Evolutionary conservation across 2,329 filamentous ascomycete genomes (phyloP).

Genomic region (Colletotrichum limetticola): DNA sequence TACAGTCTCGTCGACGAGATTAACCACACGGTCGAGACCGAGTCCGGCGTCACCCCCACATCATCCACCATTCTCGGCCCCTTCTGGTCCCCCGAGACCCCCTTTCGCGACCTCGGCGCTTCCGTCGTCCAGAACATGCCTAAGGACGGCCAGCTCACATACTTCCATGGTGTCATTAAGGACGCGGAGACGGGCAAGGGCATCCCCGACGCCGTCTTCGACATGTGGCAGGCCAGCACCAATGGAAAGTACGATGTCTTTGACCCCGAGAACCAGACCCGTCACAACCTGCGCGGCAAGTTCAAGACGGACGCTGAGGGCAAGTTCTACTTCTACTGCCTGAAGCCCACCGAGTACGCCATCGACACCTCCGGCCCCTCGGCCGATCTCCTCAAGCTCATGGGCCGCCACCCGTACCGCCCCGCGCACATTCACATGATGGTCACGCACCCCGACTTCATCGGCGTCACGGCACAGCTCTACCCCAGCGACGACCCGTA

Average conservation of each 20-base stretch:
- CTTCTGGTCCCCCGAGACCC: slow-evolving; percentile 37
- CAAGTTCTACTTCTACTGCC: slow-evolving; percentile 71
- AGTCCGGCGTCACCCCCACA: slow-evolving; percentile 27
- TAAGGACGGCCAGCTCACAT: slow-evolving; percentile 29
- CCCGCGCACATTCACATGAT: slow-evolving; percentile 42
- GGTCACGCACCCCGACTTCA: slow-evolving; percentile 63
- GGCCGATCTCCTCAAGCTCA: slow-evolving; percentile 37
- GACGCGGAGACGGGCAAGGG: slow-evolving; percentile 39
- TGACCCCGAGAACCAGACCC: slow-evolving; percentile 67
- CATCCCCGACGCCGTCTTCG: slow-evolving; percentile 59
- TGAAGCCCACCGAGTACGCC: slow-evolving; percentile 71
- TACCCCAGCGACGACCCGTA: slow-evolving; percentile 70
- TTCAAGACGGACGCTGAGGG: slow-evolving; percentile 71
- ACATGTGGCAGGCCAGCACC: slow-evolving; percentile 72
- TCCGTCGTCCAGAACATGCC: slow-evolving; percentile 35
- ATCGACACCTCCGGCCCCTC: slow-evolving; percentile 63
- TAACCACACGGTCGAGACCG: slow-evolving; percentile 33
- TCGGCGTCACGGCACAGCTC: slow-evolving; percentile 74
- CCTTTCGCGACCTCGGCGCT: slow-evolving; percentile 35
- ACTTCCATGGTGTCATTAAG: slow-evolving; percentile 34
- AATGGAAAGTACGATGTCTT: slow-evolving; percentile 70
- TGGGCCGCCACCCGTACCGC: slow-evolving; percentile 39
- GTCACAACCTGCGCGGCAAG: slow-evolving; percentile 73
- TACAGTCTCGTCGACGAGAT: slow-evolving; percentile 34
- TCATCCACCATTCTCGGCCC: slow-evolving; percentile 35